Evolutionary conservation across 306 rosid genomes (phyloP).

Genomic region (Mucuna pruriens): DNA sequence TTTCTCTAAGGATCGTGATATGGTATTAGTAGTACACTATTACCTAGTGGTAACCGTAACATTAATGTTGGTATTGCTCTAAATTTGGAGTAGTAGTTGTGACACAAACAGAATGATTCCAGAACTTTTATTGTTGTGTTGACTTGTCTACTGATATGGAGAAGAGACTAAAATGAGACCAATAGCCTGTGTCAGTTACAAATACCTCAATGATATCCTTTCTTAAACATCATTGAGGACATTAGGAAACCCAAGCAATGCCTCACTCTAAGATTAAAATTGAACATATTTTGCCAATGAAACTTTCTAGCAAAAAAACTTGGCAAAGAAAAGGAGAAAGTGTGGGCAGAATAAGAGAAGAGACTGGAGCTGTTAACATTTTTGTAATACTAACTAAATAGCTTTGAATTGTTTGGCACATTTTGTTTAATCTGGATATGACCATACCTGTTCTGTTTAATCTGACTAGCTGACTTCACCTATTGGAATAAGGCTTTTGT

Average conservation of each 20-base stretch:
- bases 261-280: neutral
- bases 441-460: neutral
- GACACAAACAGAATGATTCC: neutral
- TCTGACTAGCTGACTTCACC: neutral
- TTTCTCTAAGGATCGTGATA: neutral
- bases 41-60: neutral
- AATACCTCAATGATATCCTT: neutral
- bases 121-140: neutral
- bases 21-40: neutral
- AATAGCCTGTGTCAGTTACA: neutral
- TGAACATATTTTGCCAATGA: neutral
- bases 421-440: constrained; percentile 8
- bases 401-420: constrained; percentile 14
- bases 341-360: neutral
- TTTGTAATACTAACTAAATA: neutral
- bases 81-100: neutral
- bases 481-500: neutral
- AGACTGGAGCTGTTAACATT: neutral
- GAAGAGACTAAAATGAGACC: neutral
- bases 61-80: too few relatives aligned
- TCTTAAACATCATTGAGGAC: neutral
- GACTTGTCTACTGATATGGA: neutral
- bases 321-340: neutral
- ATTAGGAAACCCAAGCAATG: neutral
- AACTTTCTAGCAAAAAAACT: neutral